Base-by-base conservation (phyloP, 108 stramenopile genomes). In the Nitzschia inconspicua region DNA sequence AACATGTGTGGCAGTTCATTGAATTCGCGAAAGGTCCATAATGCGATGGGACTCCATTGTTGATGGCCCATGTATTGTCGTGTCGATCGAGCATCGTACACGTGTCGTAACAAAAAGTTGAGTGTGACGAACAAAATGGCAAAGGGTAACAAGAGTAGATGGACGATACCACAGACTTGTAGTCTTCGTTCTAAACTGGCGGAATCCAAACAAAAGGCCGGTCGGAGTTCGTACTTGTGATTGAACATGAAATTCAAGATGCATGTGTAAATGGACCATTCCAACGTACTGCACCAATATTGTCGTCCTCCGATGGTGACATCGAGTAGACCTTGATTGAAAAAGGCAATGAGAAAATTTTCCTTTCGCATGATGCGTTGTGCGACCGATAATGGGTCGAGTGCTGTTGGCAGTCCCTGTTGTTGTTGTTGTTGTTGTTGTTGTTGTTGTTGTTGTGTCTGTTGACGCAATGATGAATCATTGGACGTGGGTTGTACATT, bases 201-300 rank as follows among this genome's bases (percentile, higher is more conserved):
- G 4, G 89, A 75, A 61, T 97, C 94, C 62, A 82, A 62, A 42
- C 84, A 80, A 69, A 97, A 97, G 22, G 85, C 85, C 0, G 89
- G 85, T 10, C 96, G 81, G 10, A 98, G 60, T 34, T 88, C 80
- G 36, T 90, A 88, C 40, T 95, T 90, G 59, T 97, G 91, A 68
- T 92, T 95, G 63, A 96, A 98, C 96, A 98, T 95, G 72, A 94
- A 94, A 67, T 93, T 93, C n/a, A 96, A 63, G 44, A 98, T 73
- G 56, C 94, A 95, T 51, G 87, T 82, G 60, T 96, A 88, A 11
- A 98, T 49, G 43, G 76, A 74, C 93, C 95, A 97, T 74, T 73
- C 48, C 44, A 57, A 55, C 28, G 49, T 47, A 47, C 60, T 39
- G 57, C 74, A 49, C 64, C 55, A 51, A 60, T 55, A 18, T 56